Evolutionary conservation across 345 rosid genomes (phyloP).

Genomic region (Sisymbrium altissimum): DNA sequence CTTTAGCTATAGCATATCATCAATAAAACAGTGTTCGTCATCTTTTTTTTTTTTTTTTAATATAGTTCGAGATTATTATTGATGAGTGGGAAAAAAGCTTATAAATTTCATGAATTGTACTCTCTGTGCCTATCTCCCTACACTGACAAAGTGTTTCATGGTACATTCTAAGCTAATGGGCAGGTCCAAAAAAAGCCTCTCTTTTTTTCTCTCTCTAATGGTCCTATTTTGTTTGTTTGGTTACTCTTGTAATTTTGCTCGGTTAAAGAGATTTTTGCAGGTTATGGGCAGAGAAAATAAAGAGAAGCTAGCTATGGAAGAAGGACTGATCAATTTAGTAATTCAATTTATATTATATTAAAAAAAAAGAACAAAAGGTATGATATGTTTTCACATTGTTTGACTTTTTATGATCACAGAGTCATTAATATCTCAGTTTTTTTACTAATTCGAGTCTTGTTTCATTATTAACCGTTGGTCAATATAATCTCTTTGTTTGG

Average conservation of each 20-base stretch:
- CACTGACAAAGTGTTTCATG: conserved; percentile 39
- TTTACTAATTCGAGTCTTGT: conserved; percentile 3
- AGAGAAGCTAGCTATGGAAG: conserved; percentile 39
- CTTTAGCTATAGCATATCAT: not conserved
- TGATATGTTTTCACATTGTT: conserved; percentile 34
- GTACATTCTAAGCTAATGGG: conserved; percentile 40
- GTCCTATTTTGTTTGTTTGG: conserved; percentile 37
- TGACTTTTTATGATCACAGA: conserved; percentile 27
- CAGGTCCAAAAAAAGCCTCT: conserved; percentile 31
- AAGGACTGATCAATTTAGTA: conserved; percentile 28
- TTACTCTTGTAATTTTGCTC: conserved; percentile 39
- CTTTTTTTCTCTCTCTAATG: conserved; percentile 32
- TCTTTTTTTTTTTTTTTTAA: not conserved
- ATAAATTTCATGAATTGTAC: conserved; percentile 39
- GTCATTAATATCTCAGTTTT: conserved; percentile 6
- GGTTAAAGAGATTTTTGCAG: conserved; percentile 38
- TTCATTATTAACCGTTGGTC: conserved; percentile 24
- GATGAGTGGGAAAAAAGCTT: conserved; percentile 25
- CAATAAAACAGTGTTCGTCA: conserved; percentile 28
- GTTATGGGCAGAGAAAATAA: conserved; percentile 38
- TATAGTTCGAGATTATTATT: not conserved
- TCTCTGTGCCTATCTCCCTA: conserved; percentile 35
- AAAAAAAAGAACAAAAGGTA: conserved; percentile 22
- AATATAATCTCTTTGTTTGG: conserved; percentile 10
- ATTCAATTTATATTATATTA: not conserved